A percentile compares a stretch with the other conserved stretches of the same genome.
phyloP scores from a whole-genome alignment of 2,329 filamentous ascomycete genomes.

The Penicillium nordicum region DNA sequence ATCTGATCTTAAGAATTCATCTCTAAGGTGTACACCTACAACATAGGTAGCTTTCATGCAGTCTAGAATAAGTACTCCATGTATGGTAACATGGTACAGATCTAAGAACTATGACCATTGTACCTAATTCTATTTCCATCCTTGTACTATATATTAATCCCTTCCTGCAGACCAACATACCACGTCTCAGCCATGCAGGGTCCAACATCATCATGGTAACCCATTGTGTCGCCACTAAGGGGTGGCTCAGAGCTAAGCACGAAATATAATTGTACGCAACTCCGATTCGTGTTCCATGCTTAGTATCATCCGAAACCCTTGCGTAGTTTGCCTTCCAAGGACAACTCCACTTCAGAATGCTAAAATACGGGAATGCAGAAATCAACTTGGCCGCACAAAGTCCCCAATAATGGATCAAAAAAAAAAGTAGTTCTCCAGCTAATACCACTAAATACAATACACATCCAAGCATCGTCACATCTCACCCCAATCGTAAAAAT shows the following conservation, averaged over 20 bases:
- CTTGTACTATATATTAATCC: too few relatives aligned
- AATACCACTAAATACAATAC: neutral
- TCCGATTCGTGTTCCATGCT: neutral
- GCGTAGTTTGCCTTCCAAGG: neutral
- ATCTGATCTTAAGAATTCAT: neutral
- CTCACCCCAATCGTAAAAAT: neutral
- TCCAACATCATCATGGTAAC: neutral
- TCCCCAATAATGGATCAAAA: neutral
- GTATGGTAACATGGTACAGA: neutral
- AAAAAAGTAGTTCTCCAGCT: too few relatives aligned
- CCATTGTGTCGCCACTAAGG: conserved; percentile 16
- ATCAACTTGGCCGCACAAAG: neutral
- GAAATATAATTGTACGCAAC: neutral
- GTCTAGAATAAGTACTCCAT: neutral
- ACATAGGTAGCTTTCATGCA: neutral
- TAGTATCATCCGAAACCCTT: neutral
- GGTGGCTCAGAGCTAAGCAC: neutral
- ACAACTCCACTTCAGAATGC: too few relatives aligned
- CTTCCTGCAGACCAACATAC: conserved; percentile 13
- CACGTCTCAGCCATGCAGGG: conserved; percentile 7
- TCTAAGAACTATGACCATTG: neutral
- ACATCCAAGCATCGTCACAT: neutral
- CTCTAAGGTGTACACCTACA: too few relatives aligned
- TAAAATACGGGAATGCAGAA: neutral
- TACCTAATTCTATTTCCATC: neutral